phyloP scores from a whole-genome alignment of 306 rosid genomes.

The Sicyos baderoa region DNA sequence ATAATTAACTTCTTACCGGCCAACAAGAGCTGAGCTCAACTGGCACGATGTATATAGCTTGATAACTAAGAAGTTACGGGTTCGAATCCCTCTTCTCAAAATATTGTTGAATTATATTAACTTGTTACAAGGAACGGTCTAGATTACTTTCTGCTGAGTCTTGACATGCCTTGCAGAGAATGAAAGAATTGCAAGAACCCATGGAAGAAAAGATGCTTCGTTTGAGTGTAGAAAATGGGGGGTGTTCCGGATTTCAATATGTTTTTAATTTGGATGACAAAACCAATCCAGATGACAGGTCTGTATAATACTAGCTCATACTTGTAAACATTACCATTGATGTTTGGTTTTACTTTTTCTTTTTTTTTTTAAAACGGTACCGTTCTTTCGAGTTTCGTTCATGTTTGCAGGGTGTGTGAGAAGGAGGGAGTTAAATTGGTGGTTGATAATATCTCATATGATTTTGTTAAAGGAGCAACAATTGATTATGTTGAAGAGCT shows the following conservation, averaged over 20 bases:
- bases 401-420: constrained; percentile 58
- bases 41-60: too few relatives aligned
- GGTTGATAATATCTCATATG: constrained; percentile 68
- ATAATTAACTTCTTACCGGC: not conserved
- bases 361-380: not conserved
- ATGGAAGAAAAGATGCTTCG: constrained; percentile 53
- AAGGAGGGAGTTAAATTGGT: constrained; percentile 66
- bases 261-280: constrained; percentile 67
- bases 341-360: not conserved
- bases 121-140: not conserved
- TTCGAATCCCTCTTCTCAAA: too few relatives aligned
- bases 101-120: not conserved
- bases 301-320: not conserved
- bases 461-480: constrained; percentile 91
- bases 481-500: constrained; percentile 96
- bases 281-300: constrained; percentile 75
- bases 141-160: constrained; percentile 8
- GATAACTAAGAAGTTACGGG: too few relatives aligned
- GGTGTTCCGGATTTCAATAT: constrained; percentile 97
- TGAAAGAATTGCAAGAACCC: constrained; percentile 58
- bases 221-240: constrained; percentile 85
- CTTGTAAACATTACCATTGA: not conserved
- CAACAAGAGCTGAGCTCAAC: too few relatives aligned
- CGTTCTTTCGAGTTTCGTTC: not conserved
- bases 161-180: constrained; percentile 40